Evolutionary conservation across 495 filamentous ascomycete species (phyloP), one percentile per base, ranked within the genome.

Genomic region (Aspergillus heteromorphus): DNA sequence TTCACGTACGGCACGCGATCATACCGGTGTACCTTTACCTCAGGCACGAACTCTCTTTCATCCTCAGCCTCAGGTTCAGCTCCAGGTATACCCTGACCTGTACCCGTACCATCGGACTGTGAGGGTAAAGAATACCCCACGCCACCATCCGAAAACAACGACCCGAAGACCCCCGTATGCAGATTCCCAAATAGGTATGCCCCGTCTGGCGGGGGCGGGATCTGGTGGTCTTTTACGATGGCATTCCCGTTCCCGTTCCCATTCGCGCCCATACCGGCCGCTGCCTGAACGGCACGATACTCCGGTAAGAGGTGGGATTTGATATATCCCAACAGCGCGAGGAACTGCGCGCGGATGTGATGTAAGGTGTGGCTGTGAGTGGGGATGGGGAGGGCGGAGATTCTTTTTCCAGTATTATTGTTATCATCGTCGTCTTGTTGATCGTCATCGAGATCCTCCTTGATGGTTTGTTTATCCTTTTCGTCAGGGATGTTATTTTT

Each of bases 161-260:
- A 29, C 6, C 40, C 31, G 18, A 66, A 66, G 6, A 74, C 50
- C 11, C 54, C 66, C 36, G 68, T 68, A 45, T 74, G 67, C 30
- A 74, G 43, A 31, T 61, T 53, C 8, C 73, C 73, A 19, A 73
- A 45, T 0, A 74, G 66, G 41, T 73, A 69, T 6, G 73, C 64
- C 3, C 49, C 17, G 9, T 38, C 27, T 11, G 54, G 51, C 6
- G 56, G 55, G 2, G 58, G 38, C 1, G 50, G 43, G 38, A 58
- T 58, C 34, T 55, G 49, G 49, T 54, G 45, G 16, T 43, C 21
- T 17, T 53, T 48, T n/a, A n/a, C n/a, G n/a, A n/a, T n/a, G n/a
- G n/a, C n/a, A n/a, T n/a, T n/a, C n/a, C n/a, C n/a, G n/a, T n/a
- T n/a, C n/a, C n/a, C n/a, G n/a, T n/a, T n/a, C n/a, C n/a, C n/a